Evolutionary conservation across 768 basidiomycete species (phyloP), one percentile per base, ranked within the genome.

Genomic region (Infundibulicybe gibba): DNA sequence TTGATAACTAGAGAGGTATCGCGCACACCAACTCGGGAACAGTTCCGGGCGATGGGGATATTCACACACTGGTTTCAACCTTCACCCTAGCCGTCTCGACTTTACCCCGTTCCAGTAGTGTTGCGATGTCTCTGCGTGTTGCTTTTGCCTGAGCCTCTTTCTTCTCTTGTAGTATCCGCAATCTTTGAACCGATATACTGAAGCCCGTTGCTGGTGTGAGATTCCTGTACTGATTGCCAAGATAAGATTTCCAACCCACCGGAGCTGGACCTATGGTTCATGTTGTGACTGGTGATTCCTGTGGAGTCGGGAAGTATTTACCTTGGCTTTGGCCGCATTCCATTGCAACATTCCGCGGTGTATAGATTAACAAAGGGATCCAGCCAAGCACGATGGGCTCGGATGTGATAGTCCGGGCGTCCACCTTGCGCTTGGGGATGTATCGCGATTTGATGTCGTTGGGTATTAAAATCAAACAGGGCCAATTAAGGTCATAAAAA

Each of bases 111-210:
- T 93, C 90, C 6, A 95, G 62, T 14, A 92, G 71, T 17, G 79
- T 73, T 4, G 91, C 91, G 41, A 94, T 90, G 51, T 94, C 91
- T 37, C 90, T 74, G 15, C 93, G 75, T 32, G 87, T 67, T 52
- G 70, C 65, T 55, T 80, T 80, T 1, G 77, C 79, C 51, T 97
- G 81, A 0, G 94, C 92, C 54, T 85, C 82, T 67, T 88, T 94
- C 80, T 98, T 98, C 69, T 94, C 89, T 55, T 94, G 88, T 9
- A 93, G 69, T 15, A 85, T 94, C 47, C 90, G 79, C 49, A 93
- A 71, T 14, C 90, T 81, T 63, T 94, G 90, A 16, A 93, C 87
- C 1, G 90, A 88, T 31, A 94, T 75, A 48, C 90, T 93, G 48
- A 31, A 50, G 53, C 17, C 34, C 34, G 43, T 34, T 32, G 44